phyloP scores from a whole-genome alignment of 257 asterid genomes.

The Petunia axillaris region DNA sequence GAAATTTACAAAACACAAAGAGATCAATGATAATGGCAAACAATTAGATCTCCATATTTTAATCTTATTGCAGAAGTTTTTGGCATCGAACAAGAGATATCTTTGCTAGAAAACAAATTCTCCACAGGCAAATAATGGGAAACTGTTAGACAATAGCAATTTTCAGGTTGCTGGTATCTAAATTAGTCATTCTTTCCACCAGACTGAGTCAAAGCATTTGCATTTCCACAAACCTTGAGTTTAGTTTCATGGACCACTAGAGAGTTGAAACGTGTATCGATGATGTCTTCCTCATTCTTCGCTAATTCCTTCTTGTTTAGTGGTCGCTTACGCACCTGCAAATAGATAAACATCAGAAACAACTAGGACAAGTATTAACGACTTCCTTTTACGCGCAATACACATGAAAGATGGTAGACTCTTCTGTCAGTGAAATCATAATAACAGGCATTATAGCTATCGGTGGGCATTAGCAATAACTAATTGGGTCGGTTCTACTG shows the following conservation, averaged over 20 bases:
- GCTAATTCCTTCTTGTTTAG: constrained; percentile 80
- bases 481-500: background rate
- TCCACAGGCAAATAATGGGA: background rate
- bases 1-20: constrained; percentile 13
- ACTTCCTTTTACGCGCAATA: background rate
- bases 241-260: constrained; percentile 86
- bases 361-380: constrained; percentile 14
- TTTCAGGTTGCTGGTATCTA: background rate
- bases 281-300: constrained; percentile 90
- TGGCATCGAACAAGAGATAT: constrained; percentile 21
- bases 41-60: background rate
- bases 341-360: constrained; percentile 30
- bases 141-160: background rate
- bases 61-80: background rate
- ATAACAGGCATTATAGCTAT: background rate
- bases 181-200: background rate
- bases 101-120: constrained; percentile 6
- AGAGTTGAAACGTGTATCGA: constrained; percentile 72
- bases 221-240: constrained; percentile 62
- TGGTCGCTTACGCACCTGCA: constrained; percentile 94
- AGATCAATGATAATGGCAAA: constrained; percentile 9
- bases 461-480: no score
- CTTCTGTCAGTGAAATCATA: background rate
- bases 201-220: background rate
- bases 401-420: background rate